phyloP scores from a whole-genome alignment of 208 protist genomes.

The Naegleria lovaniensis region DNA sequence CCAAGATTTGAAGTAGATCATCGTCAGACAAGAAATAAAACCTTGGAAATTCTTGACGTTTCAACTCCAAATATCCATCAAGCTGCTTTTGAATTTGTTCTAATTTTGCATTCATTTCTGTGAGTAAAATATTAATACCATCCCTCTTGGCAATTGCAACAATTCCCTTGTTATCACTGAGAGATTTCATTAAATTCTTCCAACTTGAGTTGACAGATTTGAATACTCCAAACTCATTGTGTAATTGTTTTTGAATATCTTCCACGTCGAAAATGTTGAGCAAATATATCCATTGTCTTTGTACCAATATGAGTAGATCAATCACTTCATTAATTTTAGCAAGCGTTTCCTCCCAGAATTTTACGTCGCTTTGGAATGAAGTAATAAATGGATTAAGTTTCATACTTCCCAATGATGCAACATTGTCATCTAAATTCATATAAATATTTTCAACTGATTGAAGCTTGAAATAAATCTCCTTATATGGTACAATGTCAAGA shows the following conservation, averaged over 20 bases:
- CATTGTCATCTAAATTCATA: conserved; percentile 81
- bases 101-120: conserved; percentile 82
- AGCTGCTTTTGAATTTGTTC: conserved; percentile 94
- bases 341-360: conserved; percentile 86
- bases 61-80: conserved; percentile 90
- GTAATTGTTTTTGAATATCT: conserved; percentile 95
- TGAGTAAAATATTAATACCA: conserved; percentile 80
- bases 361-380: conserved; percentile 84
- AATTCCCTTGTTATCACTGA: conserved; percentile 77
- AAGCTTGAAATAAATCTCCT: conserved; percentile 79
- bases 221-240: conserved; percentile 87
- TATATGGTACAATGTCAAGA: conserved; percentile 71
- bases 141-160: conserved; percentile 68
- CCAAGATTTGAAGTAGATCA: conserved; percentile 94
- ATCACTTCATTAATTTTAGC: conserved; percentile 86
- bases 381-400: conserved; percentile 90
- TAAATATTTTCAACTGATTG: conserved; percentile 82
- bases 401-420: conserved; percentile 81
- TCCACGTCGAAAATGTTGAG: conserved; percentile 93
- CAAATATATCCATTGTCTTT: conserved; percentile 93
- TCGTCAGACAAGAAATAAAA: conserved; percentile 97
- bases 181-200: conserved; percentile 71
- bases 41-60: conserved; percentile 86
- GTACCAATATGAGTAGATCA: conserved; percentile 76
- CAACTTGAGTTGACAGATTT: conserved; percentile 87